phyloP scores from a whole-genome alignment of 2,329 filamentous ascomycete genomes.

The Pseudogymnoascus sp. region DNA sequence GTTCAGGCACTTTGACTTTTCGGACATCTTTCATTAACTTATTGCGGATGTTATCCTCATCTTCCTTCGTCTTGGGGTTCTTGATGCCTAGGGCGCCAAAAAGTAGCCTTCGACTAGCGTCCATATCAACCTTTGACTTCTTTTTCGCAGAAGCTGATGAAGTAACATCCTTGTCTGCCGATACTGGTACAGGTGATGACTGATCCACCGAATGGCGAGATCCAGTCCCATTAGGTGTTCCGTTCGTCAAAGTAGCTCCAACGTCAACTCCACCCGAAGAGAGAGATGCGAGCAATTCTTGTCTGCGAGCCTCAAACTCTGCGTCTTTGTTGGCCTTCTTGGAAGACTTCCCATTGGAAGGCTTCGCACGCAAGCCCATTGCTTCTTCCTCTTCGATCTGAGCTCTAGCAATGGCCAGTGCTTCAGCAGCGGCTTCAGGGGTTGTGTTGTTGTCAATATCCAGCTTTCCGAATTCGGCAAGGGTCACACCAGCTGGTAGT shows the following conservation, averaged over 20 bases:
- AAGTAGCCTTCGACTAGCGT: conserved; percentile 48
- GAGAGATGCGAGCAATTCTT: conserved; percentile 45
- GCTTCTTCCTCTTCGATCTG: neutral
- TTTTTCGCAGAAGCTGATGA: neutral
- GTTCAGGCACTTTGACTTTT: conserved; percentile 19
- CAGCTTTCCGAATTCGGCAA: conserved; percentile 39
- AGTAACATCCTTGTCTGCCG: neutral
- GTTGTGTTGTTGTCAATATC: conserved; percentile 22
- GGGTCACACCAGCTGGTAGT: conserved; percentile 43
- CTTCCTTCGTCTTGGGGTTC: conserved; percentile 59
- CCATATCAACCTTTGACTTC: neutral
- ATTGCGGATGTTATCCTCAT: conserved; percentile 56
- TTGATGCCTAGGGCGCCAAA: conserved; percentile 67
- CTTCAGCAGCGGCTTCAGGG: conserved; percentile 20
- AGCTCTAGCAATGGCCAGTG: conserved; percentile 20
- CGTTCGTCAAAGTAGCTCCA: conserved; percentile 26
- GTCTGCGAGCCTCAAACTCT: conserved; percentile 44
- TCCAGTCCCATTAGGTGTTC: neutral
- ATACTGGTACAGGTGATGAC: neutral
- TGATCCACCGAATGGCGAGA: neutral
- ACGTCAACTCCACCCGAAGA: conserved; percentile 47
- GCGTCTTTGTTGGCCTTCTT: conserved; percentile 20
- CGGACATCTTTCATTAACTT: conserved; percentile 51
- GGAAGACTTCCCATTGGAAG: conserved; percentile 9
- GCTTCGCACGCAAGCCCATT: neutral